phyloP scores from a whole-genome alignment of 192 early-diverging fungal species.

The Helicostylum pulchrum region DNA sequence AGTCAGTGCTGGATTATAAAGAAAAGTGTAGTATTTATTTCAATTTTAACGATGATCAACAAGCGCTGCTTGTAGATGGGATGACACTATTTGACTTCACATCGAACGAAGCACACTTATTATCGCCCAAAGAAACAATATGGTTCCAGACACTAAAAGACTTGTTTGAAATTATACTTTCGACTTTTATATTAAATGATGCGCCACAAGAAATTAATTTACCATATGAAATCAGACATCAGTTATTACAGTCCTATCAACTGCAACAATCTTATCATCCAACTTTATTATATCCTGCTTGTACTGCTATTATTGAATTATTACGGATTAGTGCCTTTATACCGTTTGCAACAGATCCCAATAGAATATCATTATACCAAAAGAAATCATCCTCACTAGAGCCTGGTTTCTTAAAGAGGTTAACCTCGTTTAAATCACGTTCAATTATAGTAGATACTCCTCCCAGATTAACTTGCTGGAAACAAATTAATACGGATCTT shows the following conservation, averaged over 20 bases:
- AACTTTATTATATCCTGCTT: conserved; percentile 24
- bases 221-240: conserved; percentile 25
- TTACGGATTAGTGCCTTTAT: conserved; percentile 28
- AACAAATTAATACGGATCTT: too few relatives aligned
- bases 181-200: conserved; percentile 25
- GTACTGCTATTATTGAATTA: conserved; percentile 29
- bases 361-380: not conserved
- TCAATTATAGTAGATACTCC: not conserved
- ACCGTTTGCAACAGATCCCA: conserved; percentile 18
- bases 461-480: too few relatives aligned
- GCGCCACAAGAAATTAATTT: conserved; percentile 41
- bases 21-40: conserved; percentile 26
- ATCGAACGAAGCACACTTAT: not conserved
- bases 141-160: conserved; percentile 26
- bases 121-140: conserved; percentile 12
- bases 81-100: not conserved
- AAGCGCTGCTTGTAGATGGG: not conserved
- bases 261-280: conserved; percentile 30
- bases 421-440: not conserved
- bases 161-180: conserved; percentile 30
- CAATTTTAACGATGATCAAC: conserved; percentile 24
- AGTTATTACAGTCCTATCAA: conserved; percentile 24
- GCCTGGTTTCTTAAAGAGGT: not conserved
- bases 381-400: not conserved
- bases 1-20: conserved; percentile 32